Evolutionary conservation across 768 basidiomycete species (phyloP).

Genomic region (Macrolepiota dolichaula): DNA sequence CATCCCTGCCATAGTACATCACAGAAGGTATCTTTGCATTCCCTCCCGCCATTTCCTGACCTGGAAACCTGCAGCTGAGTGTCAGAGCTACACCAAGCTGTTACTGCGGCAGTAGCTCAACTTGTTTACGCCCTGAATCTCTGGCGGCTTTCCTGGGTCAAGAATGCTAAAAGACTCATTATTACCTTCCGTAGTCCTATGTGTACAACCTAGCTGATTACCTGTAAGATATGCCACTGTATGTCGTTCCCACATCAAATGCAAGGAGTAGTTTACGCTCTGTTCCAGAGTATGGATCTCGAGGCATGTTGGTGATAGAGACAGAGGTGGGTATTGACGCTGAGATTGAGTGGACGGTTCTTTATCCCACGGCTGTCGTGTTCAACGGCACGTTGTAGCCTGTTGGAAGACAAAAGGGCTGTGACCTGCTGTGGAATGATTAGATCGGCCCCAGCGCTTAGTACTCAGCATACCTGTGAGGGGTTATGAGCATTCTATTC

Average conservation of each 20-base stretch:
- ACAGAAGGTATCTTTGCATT: conserved; percentile 44
- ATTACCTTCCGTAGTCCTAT: background rate
- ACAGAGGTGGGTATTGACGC: background rate
- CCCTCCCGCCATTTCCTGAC: conserved; percentile 33
- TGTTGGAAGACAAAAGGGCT: no score
- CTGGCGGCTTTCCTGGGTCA: background rate
- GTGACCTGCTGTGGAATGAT: no score
- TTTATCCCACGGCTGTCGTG: background rate
- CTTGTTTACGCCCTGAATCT: background rate
- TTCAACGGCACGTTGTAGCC: no score
- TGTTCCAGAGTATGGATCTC: background rate
- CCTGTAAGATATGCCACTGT: conserved; percentile 5
- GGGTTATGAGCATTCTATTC: no score
- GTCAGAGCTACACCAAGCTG: background rate
- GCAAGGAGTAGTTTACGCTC: background rate
- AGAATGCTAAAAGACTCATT: background rate
- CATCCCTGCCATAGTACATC: conserved; percentile 39
- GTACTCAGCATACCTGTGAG: no score
- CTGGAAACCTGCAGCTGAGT: conserved; percentile 28
- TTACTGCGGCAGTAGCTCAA: background rate
- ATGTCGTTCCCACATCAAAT: conserved; percentile 1
- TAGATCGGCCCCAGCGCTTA: no score
- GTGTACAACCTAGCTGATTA: background rate
- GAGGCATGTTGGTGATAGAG: background rate
- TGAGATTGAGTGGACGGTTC: background rate